Conservation (phyloP, 257 asterid genomes). For the Solanum virginianum region DNA sequence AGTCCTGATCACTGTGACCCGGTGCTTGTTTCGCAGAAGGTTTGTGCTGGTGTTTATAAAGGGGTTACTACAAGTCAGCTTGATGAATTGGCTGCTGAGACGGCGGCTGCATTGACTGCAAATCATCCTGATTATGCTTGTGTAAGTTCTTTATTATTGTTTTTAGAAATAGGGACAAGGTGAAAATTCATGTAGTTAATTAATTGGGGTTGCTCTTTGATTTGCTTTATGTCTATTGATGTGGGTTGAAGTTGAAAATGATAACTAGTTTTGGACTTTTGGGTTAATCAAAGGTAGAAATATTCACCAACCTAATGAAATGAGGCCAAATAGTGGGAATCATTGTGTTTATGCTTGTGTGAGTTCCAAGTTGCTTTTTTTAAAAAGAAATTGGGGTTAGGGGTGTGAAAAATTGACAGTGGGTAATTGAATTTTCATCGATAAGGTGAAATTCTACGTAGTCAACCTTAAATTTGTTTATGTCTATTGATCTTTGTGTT, state of each 20-base stretch:
- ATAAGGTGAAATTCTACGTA: background rate
- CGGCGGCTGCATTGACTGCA: conserved; percentile 93
- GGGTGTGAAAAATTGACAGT: background rate
- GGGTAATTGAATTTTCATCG: background rate
- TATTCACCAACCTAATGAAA: no score
- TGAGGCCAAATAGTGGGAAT: background rate
- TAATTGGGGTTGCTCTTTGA: background rate
- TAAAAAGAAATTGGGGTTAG: no score
- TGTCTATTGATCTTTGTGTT: background rate
- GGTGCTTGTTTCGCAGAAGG: conserved; percentile 75
- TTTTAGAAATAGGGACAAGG: background rate
- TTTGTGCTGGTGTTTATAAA: conserved; percentile 88
- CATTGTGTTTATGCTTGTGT: conserved; percentile 30
- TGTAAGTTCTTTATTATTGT: conserved; percentile 26
- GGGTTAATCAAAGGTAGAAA: background rate
- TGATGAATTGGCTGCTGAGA: conserved; percentile 95
- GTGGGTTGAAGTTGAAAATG: background rate
- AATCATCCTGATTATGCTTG: conserved; percentile 95
- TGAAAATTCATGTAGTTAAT: background rate
- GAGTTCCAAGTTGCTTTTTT: conserved; percentile 8
- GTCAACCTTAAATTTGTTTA: background rate
- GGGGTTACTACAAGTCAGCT: conserved; percentile 96
- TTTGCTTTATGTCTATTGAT: background rate
- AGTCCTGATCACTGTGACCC: conserved; percentile 92
- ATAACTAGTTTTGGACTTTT: background rate